phyloP scores from a whole-genome alignment of 2,329 filamentous ascomycete species.

The Colletotrichum lindemuthianum region DNA sequence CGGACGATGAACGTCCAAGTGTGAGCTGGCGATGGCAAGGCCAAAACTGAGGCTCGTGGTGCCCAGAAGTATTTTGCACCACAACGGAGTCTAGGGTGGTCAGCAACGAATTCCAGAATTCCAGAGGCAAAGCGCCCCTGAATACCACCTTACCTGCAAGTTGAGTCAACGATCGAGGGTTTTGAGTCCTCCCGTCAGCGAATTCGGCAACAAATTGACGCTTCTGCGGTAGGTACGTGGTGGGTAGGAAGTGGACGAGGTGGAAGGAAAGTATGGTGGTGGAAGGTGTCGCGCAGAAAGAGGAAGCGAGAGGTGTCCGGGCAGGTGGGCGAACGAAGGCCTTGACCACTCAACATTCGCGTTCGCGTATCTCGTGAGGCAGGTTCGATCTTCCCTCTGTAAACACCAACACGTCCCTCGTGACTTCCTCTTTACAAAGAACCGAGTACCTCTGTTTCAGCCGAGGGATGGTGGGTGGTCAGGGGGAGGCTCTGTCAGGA shows the following conservation, averaged over 20 bases:
- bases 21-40: too few species aligned
- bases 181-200: background rate
- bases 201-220: slow-evolving; percentile 10
- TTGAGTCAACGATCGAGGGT: background rate
- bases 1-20: too few species aligned
- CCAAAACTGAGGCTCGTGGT: too few species aligned
- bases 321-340: background rate
- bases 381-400: slow-evolving; percentile 27
- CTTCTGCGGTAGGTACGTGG: too few species aligned
- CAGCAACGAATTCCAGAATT: slow-evolving; percentile 1
- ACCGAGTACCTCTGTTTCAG: slow-evolving; percentile 21
- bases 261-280: background rate
- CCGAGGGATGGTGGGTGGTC: background rate
- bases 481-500: background rate
- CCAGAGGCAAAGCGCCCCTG: background rate
- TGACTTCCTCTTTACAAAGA: slow-evolving; percentile 30
- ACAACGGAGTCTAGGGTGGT: background rate
- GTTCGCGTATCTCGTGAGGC: slow-evolving; percentile 10
- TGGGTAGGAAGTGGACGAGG: too few species aligned
- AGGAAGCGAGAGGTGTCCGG: slow-evolving; percentile 8
- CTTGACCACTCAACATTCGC: slow-evolving; percentile 8
- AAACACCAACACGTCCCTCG: slow-evolving; percentile 21
- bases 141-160: background rate
- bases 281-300: slow-evolving; percentile 3
- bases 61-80: too few species aligned